phyloP scores from a whole-genome alignment of 2,329 filamentous ascomycete species.

The Endoconidiophora polonica region DNA sequence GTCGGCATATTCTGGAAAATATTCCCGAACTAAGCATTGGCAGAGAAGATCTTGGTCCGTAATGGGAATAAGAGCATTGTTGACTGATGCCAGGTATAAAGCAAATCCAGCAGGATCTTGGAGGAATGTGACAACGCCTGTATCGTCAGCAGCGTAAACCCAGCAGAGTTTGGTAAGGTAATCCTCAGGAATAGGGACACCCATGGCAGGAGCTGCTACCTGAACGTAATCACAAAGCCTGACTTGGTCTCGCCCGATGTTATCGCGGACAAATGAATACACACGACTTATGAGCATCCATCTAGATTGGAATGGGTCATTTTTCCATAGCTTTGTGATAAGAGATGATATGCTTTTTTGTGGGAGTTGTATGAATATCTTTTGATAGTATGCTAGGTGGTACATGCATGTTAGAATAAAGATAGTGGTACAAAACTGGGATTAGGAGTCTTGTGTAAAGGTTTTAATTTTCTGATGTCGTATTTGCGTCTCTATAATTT shows the following conservation, averaged over 20 bases:
- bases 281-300: constrained; percentile 37
- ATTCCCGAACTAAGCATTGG: constrained; percentile 3
- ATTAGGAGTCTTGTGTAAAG: too few species aligned
- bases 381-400: constrained; percentile 28
- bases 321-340: constrained; percentile 31
- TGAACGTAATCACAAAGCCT: constrained; percentile 31
- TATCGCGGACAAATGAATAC: constrained; percentile 36
- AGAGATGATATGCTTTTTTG: constrained; percentile 37
- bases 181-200: constrained; percentile 26
- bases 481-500: too few species aligned
- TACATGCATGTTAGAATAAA: background rate
- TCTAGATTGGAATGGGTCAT: constrained; percentile 30
- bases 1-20: constrained; percentile 2
- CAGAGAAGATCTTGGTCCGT: constrained; percentile 8
- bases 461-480: too few species aligned
- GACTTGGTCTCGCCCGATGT: constrained; percentile 28
- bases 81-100: background rate
- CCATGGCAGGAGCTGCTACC: constrained; percentile 28
- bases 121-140: background rate
- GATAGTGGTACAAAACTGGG: too few species aligned
- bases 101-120: constrained; percentile 1
- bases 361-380: constrained; percentile 27
- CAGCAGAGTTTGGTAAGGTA: constrained; percentile 33
- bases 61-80: background rate
- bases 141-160: constrained; percentile 14